Evolutionary conservation across 257 asterid species (phyloP).

Genomic region (Rubia yunnanensis): DNA sequence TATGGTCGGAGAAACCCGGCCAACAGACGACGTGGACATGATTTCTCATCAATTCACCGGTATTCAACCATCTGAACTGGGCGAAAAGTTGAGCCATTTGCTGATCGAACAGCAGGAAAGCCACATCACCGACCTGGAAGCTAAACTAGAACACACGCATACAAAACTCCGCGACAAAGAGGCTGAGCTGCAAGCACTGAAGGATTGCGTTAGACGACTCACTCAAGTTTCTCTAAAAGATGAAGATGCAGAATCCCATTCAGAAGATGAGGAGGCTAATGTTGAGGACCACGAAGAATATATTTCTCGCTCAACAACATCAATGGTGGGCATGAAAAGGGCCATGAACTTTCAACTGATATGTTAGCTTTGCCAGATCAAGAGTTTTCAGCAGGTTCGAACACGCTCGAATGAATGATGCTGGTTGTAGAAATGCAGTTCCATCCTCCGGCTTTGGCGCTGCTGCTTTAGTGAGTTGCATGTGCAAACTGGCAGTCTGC

Average conservation of each 20-base stretch:
- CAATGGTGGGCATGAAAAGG: constrained; percentile 48
- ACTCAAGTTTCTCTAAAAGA: constrained; percentile 49
- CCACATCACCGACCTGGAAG: constrained; percentile 51
- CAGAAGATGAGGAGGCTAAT: constrained; percentile 13
- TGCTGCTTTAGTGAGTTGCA: not conserved
- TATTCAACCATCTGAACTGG: constrained; percentile 49
- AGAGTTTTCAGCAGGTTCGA: too few species aligned
- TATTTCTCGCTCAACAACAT: constrained; percentile 16
- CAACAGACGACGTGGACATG: constrained; percentile 16
- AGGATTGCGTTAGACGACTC: constrained; percentile 60
- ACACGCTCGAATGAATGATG: constrained; percentile 5
- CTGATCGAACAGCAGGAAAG: constrained; percentile 57
- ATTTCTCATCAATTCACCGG: constrained; percentile 26
- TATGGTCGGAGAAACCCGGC: constrained; percentile 18
- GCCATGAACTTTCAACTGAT: constrained; percentile 26
- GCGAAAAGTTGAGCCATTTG: constrained; percentile 44
- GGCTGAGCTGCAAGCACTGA: constrained; percentile 67
- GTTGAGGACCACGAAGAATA: constrained; percentile 16
- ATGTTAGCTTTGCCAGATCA: constrained; percentile 17
- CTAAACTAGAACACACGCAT: constrained; percentile 43
- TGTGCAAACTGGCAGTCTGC: constrained; percentile 13
- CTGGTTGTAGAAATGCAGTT: not conserved
- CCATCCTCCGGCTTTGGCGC: not conserved
- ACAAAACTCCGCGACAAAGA: constrained; percentile 58
- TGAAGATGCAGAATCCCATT: constrained; percentile 35